These are phyloP conservation scores for Torulaspora indica DNA, from an alignment of 805 yeast species.

Conservation along the genomic window DNA sequence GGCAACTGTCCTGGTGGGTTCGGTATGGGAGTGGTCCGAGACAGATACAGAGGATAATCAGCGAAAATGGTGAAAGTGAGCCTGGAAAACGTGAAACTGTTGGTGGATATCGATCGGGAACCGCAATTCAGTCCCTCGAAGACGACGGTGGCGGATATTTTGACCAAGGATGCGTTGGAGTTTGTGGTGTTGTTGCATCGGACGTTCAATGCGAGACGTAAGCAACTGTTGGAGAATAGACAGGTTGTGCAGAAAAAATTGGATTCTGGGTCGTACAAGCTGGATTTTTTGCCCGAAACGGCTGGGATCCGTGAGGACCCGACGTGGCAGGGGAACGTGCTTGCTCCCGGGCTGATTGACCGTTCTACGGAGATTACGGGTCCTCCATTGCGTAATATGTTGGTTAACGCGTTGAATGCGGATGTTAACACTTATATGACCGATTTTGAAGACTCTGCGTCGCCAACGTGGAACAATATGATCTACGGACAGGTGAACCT, in stretches of 20 bases:
- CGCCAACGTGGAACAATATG: slow-evolving; percentile 79
- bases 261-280: slow-evolving; percentile 51
- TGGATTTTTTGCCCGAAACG: slow-evolving; percentile 68
- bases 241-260: slow-evolving; percentile 54
- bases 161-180: slow-evolving; percentile 48
- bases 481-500: slow-evolving; percentile 77
- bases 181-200: slow-evolving; percentile 71
- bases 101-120: slow-evolving; percentile 33
- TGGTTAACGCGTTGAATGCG: slow-evolving; percentile 74
- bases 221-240: slow-evolving; percentile 56
- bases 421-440: slow-evolving; percentile 80
- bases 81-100: slow-evolving; percentile 36
- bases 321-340: slow-evolving; percentile 69
- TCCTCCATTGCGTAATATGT: slow-evolving; percentile 80
- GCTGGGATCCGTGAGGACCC: slow-evolving; percentile 62
- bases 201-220: slow-evolving; percentile 60
- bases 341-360: slow-evolving; percentile 67
- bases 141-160: slow-evolving; percentile 39
- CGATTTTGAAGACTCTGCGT: slow-evolving; percentile 78
- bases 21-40: neutral
- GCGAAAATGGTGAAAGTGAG: slow-evolving; percentile 24
- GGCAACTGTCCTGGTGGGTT: neutral
- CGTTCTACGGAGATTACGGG: slow-evolving; percentile 82
- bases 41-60: no score
- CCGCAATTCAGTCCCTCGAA: slow-evolving; percentile 36